A percentile compares a stretch with the other conserved stretches of the same genome.
phyloP scores from a whole-genome alignment of 495 filamentous ascomycete species.

The Durotheca rogersii region DNA sequence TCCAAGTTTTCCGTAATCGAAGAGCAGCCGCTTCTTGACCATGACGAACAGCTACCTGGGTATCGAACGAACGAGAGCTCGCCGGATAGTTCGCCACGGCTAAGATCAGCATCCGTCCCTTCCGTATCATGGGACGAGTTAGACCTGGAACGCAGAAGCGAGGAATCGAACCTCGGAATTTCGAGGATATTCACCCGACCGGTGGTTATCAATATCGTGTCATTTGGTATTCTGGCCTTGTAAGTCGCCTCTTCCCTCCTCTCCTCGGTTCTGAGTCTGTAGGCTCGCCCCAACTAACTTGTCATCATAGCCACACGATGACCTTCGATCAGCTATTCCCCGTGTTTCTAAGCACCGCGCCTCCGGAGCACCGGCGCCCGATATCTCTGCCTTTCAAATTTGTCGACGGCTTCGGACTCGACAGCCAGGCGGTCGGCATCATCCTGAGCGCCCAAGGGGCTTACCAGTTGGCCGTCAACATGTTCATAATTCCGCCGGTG shows the following conservation, averaged over 20 bases:
- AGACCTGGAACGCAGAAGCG: constrained; percentile 26
- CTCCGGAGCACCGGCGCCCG: constrained; percentile 43
- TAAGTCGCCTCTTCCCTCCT: constrained; percentile 61
- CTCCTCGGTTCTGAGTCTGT: constrained; percentile 4
- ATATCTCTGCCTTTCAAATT: constrained; percentile 78
- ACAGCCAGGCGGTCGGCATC: constrained; percentile 78
- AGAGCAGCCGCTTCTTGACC: constrained; percentile 53
- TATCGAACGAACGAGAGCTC: constrained; percentile 65
- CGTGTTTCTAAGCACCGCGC: constrained; percentile 79
- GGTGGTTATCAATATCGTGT: constrained; percentile 79
- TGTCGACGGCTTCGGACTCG: constrained; percentile 77
- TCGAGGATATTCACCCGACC: constrained; percentile 68
- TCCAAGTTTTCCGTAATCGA: constrained; percentile 42
- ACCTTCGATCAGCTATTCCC: constrained; percentile 93
- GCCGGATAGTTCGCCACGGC: constrained; percentile 51
- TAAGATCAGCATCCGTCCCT: constrained; percentile 39
- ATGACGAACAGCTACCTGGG: constrained; percentile 57
- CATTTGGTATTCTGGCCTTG: constrained; percentile 93
- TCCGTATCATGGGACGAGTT: constrained; percentile 31
- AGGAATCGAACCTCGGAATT: constrained; percentile 29
- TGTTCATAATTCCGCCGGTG: constrained; percentile 77
- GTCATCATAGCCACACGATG: constrained; percentile 64
- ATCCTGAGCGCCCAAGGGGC: constrained; percentile 88
- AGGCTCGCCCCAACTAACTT: constrained; percentile 19
- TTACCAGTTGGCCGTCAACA: constrained; percentile 80